Evolutionary conservation across 768 basidiomycete species (phyloP).

Genomic region (Termitomyces sp.): DNA sequence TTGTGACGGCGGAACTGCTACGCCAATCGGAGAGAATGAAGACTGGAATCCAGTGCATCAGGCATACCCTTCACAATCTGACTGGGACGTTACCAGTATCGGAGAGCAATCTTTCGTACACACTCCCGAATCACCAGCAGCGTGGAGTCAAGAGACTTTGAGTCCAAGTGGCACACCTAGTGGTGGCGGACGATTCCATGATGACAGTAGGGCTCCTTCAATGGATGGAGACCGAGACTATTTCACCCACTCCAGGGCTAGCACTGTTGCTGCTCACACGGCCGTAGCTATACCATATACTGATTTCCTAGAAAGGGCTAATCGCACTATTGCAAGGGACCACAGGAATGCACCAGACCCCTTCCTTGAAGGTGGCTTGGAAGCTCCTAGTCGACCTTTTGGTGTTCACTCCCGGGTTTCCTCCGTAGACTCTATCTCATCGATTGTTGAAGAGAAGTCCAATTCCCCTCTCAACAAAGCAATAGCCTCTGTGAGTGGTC

Average conservation of each 20-base stretch:
- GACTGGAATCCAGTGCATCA: slow-evolving; percentile 79
- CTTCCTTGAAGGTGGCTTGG: slow-evolving; percentile 61
- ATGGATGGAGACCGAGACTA: slow-evolving; percentile 54
- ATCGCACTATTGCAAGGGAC: slow-evolving; percentile 77
- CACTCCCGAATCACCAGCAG: slow-evolving; percentile 54
- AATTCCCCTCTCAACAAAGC: slow-evolving; percentile 94
- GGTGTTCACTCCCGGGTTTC: slow-evolving; percentile 75
- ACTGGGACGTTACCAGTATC: slow-evolving; percentile 69
- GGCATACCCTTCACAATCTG: slow-evolving; percentile 64
- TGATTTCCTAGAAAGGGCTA: slow-evolving; percentile 84
- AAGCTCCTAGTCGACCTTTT: slow-evolving; percentile 69
- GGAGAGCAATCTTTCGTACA: slow-evolving; percentile 36
- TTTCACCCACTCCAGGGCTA: slow-evolving; percentile 36
- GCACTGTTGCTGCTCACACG: slow-evolving; percentile 21
- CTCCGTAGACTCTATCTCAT: slow-evolving; percentile 89
- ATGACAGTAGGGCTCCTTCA: slow-evolving; percentile 41
- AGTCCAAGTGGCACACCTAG: slow-evolving; percentile 35
- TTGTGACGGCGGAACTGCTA: slow-evolving; percentile 45
- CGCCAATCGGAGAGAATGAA: slow-evolving; percentile 61
- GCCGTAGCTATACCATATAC: slow-evolving; percentile 50
- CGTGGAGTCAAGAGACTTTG: slow-evolving; percentile 59
- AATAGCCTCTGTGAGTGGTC: slow-evolving; percentile 66
- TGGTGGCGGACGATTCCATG: slow-evolving; percentile 30
- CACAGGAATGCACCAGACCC: slow-evolving; percentile 81
- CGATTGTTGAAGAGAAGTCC: slow-evolving; percentile 87